Base-by-base conservation (phyloP, 108 stramenopile genomes). In the Discostella pseudostelligera region DNA sequence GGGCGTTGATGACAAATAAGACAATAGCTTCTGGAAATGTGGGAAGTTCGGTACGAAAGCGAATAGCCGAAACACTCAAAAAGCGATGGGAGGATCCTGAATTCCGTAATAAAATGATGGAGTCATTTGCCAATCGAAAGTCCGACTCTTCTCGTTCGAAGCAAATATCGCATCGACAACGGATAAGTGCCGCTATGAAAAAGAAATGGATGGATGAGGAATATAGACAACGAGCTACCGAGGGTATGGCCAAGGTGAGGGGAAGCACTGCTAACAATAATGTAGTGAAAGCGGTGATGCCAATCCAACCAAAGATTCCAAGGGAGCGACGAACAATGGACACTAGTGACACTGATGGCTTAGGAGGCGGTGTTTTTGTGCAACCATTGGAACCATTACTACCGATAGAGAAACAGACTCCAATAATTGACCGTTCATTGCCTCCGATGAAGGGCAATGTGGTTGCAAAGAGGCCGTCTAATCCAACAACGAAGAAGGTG, bases 181-280 rank as follows among this genome's bases (percentile, higher is more conserved):
- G 86, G 60, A 92, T 92, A 40, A 84, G 83, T 58, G 77, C 67
- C n/a, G 85, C 91, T 42, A 89, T 92, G 85, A 89, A 87, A 53
- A 49, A 39, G n/a, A 89, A 87, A 57, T 92, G 91, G 91, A 80
- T 86, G 72, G 87, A 92, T 80, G 71, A 72, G 12, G 76, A 74
- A 28, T 92, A 89, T 75, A 74, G 91, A 46, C 66, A 84, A 64
- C 80, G 83, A 43, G 78, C 87, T 32, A 50, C 76, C 39, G 72
- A 76, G n/a, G 72, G 80, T n/a, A 89, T 92, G 62, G 64, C 72
- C 22, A 74, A 83, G 59, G 40, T 58, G 4, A 69, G 59, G 25
- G 70, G 56, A 26, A 68, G 48, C 39, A 20, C 60, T 14, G 17
- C 47, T 17, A 40, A 49, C 14, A 50, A 37, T 21, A 57, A 28